A percentile compares a stretch with the other conserved stretches of the same genome.
phyloP scores from a whole-genome alignment of 768 basidiomycete genomes.

The Ramaria sp. region DNA sequence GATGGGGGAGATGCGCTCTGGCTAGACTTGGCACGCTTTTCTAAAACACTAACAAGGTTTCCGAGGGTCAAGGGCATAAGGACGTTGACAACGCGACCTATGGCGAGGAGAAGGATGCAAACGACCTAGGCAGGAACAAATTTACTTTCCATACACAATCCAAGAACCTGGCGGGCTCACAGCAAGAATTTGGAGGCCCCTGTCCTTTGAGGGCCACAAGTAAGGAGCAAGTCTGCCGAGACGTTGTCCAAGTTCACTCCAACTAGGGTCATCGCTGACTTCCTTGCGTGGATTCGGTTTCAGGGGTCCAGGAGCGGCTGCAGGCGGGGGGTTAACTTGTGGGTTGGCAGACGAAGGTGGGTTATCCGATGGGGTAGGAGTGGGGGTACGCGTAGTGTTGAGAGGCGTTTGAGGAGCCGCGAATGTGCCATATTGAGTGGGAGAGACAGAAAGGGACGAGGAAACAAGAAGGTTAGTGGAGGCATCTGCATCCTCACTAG shows the following conservation, averaged over 20 bases:
- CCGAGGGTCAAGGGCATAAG: constrained; percentile 64
- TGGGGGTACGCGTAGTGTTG: constrained; percentile 37
- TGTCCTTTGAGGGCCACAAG: constrained; percentile 71
- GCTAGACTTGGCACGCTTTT: constrained; percentile 24
- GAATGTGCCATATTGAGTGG: constrained; percentile 72
- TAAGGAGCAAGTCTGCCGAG: constrained; percentile 62
- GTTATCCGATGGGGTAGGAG: constrained; percentile 35
- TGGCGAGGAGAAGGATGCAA: constrained; percentile 58
- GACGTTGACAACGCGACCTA: constrained; percentile 71
- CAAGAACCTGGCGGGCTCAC: constrained; percentile 26
- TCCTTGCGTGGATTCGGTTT: constrained; percentile 20
- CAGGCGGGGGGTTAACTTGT: constrained; percentile 11
- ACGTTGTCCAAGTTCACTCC: constrained; percentile 57
- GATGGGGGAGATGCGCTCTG: constrained; percentile 22
- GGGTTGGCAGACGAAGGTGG: constrained; percentile 27
- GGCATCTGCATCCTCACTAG: constrained; percentile 26
- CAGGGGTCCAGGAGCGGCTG: constrained; percentile 12
- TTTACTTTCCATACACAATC: neutral
- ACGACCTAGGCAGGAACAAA: constrained; percentile 30
- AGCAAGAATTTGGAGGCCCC: constrained; percentile 58
- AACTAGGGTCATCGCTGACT: constrained; percentile 41
- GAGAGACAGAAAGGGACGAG: constrained; percentile 24
- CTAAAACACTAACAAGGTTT: constrained; percentile 46
- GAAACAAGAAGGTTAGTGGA: constrained; percentile 44
- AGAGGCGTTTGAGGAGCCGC: constrained; percentile 42